A percentile compares a stretch with the other conserved stretches of the same genome.
Evolutionary conservation across 495 filamentous ascomycete genomes (phyloP).

Genomic region (Penicillium flavigenum): DNA sequence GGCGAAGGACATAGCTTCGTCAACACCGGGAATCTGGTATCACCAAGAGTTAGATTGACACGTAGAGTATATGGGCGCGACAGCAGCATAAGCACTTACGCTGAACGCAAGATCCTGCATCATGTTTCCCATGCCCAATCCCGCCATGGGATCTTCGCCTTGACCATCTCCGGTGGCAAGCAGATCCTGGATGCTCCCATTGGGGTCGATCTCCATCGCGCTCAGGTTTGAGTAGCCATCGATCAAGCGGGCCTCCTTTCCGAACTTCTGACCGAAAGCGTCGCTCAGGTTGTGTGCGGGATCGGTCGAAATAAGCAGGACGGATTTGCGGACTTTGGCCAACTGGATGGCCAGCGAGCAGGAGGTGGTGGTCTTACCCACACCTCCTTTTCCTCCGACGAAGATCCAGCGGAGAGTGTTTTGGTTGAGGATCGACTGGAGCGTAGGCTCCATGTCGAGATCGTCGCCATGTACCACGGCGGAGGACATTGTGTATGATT

Average conservation of each 20-base stretch:
- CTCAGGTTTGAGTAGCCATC: conserved; percentile 92
- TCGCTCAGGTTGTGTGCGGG: conserved; percentile 98
- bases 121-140: conserved; percentile 67
- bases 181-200: conserved; percentile 95
- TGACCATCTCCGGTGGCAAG: conserved; percentile 78
- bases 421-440: conserved; percentile 93
- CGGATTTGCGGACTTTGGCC: conserved; percentile 91
- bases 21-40: conserved; percentile 88
- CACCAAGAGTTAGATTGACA: conserved; percentile 10
- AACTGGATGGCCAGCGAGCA: conserved; percentile 98
- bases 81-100: conserved; percentile 44
- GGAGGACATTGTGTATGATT: conserved; percentile 52
- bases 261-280: conserved; percentile 98
- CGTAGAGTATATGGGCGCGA: conserved; percentile 4
- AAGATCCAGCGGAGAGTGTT: conserved; percentile 98
- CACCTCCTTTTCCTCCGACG: conserved; percentile 96
- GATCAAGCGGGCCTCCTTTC: conserved; percentile 92
- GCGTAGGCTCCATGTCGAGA: conserved; percentile 83
- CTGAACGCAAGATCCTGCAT: conserved; percentile 73
- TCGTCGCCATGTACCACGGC: conserved; percentile 66
- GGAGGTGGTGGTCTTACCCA: conserved; percentile 99
- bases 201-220: conserved; percentile 99
- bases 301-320: conserved; percentile 96
- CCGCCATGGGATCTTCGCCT: conserved; percentile 63
- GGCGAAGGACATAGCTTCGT: conserved; percentile 99